phyloP scores from a whole-genome alignment of 805 yeast species.

The Phaffomyces antillensis region DNA sequence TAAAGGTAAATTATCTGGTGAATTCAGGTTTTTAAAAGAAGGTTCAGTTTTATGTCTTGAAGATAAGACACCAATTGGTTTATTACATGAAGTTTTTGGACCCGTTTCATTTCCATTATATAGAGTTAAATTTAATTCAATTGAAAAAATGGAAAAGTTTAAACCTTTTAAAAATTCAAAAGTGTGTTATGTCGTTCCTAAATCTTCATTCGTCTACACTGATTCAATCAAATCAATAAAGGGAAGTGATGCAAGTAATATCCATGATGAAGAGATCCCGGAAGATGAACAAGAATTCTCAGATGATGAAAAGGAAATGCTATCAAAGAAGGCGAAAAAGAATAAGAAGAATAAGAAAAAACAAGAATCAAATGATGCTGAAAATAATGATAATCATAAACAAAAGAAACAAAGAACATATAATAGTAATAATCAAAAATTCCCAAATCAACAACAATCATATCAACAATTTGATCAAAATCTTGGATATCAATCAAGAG shows the following conservation, averaged over 20 bases:
- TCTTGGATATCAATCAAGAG: slow-evolving; percentile 17
- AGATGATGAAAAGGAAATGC: slow-evolving; percentile 86
- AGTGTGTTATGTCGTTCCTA: slow-evolving; percentile 74
- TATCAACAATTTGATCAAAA: not conserved
- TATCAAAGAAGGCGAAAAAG: slow-evolving; percentile 52
- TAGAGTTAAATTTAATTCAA: slow-evolving; percentile 57
- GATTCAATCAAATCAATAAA: slow-evolving; percentile 59
- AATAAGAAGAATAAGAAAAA: slow-evolving; percentile 2
- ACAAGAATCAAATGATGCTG: not conserved
- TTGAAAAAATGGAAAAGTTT: slow-evolving; percentile 41
- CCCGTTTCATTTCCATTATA: slow-evolving; percentile 76
- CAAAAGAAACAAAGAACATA: not conserved
- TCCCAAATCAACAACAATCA: not conserved
- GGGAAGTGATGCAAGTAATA: slow-evolving; percentile 93
- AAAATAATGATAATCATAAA: not conserved
- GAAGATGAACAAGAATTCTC: slow-evolving; percentile 92
- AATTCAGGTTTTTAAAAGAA: slow-evolving; percentile 74
- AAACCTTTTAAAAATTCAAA: slow-evolving; percentile 43
- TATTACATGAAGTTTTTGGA: slow-evolving; percentile 85
- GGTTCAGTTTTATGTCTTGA: slow-evolving; percentile 73
- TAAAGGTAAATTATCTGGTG: slow-evolving; percentile 72
- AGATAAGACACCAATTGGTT: slow-evolving; percentile 65
- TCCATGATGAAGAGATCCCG: slow-evolving; percentile 90
- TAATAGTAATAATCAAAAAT: not conserved
- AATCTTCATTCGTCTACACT: slow-evolving; percentile 73